Evolutionary conservation across 441 rosid species (phyloP).

Genomic region (Populus tomentosa): DNA sequence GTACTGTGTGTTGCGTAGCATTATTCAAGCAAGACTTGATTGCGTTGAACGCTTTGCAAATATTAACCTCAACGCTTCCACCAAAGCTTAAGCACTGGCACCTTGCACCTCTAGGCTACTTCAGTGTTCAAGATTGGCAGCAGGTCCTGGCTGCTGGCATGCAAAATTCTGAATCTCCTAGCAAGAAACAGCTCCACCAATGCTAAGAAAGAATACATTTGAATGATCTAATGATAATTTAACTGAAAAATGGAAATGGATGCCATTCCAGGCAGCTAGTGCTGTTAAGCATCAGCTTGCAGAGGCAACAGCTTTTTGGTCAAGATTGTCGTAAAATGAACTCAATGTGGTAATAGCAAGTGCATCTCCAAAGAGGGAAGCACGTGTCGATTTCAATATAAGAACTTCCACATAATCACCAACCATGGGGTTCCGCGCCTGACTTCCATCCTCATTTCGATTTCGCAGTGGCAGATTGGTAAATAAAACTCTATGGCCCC

Average conservation of each 20-base stretch:
- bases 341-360: conserved; percentile 67
- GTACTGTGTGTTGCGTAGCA: too few species aligned
- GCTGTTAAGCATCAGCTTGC: conserved; percentile 31
- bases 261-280: not conserved
- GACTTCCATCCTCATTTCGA: conserved; percentile 22
- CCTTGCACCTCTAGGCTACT: not conserved
- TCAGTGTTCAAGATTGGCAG: not conserved
- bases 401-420: conserved; percentile 83
- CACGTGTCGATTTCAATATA: conserved; percentile 56
- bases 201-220: not conserved
- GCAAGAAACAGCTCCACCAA: not conserved
- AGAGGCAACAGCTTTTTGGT: conserved; percentile 38
- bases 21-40: not conserved
- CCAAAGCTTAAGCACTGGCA: not conserved
- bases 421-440: conserved; percentile 43
- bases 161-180: not conserved
- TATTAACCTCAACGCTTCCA: not conserved
- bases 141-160: not conserved
- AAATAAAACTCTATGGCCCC: conserved; percentile 78
- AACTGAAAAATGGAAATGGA: not conserved
- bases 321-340: conserved; percentile 37
- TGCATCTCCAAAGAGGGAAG: conserved; percentile 76
- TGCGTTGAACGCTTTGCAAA: not conserved
- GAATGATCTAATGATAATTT: not conserved
- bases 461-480: conserved; percentile 37